Conservation (phyloP, 73 alveolate species). For the Paramecium tetraurelia region DNA sequence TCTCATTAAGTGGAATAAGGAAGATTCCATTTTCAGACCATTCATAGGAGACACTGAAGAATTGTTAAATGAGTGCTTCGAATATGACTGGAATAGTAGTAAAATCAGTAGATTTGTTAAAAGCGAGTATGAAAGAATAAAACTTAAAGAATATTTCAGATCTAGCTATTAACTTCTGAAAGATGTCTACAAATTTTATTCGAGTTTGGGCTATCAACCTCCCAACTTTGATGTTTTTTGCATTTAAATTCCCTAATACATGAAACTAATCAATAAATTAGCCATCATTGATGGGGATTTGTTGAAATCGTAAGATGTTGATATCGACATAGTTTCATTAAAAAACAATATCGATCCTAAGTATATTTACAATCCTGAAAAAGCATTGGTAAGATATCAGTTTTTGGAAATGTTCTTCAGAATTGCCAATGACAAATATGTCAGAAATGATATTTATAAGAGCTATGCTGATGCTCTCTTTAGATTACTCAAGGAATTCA, state of each 20-base stretch:
- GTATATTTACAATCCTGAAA: conserved; percentile 64
- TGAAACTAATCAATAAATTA: conserved; percentile 4
- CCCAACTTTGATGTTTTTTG: conserved; percentile 24
- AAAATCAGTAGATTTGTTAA: conserved; percentile 71
- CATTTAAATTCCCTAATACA: not conserved
- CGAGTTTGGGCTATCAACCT: conserved; percentile 53
- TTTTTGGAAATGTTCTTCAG: conserved; percentile 72
- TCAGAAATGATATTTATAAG: conserved; percentile 46
- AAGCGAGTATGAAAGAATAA: conserved; percentile 64
- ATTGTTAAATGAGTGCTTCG: conserved; percentile 78
- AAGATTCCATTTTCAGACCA: conserved; percentile 70
- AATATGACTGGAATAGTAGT: conserved; percentile 82
- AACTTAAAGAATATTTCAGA: conserved; percentile 64
- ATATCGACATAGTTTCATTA: not conserved
- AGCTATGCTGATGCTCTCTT: conserved; percentile 64
- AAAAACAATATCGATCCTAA: conserved; percentile 46
- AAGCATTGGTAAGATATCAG: conserved; percentile 64
- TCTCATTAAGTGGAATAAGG: conserved; percentile 62
- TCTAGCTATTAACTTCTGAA: conserved; percentile 40
- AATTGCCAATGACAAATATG: conserved; percentile 68
- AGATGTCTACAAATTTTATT: conserved; percentile 56
- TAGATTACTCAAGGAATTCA: conserved; percentile 52
- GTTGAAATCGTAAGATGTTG: conserved; percentile 23
- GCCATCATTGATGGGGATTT: not conserved
- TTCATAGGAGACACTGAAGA: conserved; percentile 72